Evolutionary conservation across 2,329 filamentous ascomycete genomes (phyloP), one percentile per base, ranked within the genome.

Genomic region (Cladobotryum protrusum): DNA sequence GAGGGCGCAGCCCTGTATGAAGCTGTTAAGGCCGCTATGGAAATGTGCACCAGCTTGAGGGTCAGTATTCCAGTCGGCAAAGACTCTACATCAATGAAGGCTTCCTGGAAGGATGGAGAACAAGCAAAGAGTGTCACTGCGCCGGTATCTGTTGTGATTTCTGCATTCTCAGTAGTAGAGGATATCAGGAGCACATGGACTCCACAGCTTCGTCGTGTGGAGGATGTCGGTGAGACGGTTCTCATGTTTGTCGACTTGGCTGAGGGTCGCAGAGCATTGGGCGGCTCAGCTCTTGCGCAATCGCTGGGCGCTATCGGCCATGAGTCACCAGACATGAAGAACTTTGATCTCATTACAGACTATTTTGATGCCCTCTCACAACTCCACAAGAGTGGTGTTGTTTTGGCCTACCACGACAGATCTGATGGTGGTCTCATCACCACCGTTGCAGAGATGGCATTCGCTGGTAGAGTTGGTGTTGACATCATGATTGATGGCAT

Each of bases 1-100:
- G 93, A 99, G 69, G 91, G 89, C 37, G 91, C 92, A 36, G 89
- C 86, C 14, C 77, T 97, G 32, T 97, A 96, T 62, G 89, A 96
- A 67, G 93, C 91, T 29, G 93, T 96, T 2, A 81, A 95, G 64
- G 90, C 92, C 9, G 91, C 91, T 44, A 86, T 96, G 81, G 87
- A 95, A 43, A 76, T 99, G 8, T 99, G 93, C 69, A 90, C 90
- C 2, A 78, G 87, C 59, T 77, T 97, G n/a, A 89, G 88, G 33
- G 83, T 99, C 54, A 89, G 87, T 50, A 97, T 99, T 52, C 93
- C 93, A 4, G 93, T 97, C 8, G 93, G 93, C 49, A 97, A 99
- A 71, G 93, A 99, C 67, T 97, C 92, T 0, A 96, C 95, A 69
- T 96, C 91, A 3, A 97, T 99, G 93, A 96, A 96, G 76, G 92